Conservation (phyloP, 352 stramenopile species). For the Phytophthora litchii region DNA sequence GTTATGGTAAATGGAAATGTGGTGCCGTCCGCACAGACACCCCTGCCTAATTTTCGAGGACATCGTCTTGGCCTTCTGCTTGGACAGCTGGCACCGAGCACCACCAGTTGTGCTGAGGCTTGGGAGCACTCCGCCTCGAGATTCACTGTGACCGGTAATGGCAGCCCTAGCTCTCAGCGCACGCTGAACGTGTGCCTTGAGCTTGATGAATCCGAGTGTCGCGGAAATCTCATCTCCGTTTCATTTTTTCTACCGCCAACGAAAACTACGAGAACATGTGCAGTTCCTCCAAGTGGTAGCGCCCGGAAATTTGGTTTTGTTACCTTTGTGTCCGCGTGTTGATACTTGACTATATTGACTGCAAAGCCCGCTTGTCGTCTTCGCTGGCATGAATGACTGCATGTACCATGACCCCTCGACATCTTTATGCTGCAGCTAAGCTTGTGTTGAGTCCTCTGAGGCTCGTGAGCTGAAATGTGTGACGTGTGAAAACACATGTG, state of each 20-base stretch:
- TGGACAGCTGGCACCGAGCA: constrained; percentile 18
- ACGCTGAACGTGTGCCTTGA: neutral
- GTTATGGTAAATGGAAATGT: neutral
- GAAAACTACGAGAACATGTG: neutral
- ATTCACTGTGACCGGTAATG: constrained; percentile 18
- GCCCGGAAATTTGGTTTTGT: neutral
- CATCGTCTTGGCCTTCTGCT: constrained; percentile 25
- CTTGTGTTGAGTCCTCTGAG: constrained; percentile 16
- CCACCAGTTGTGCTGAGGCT: neutral
- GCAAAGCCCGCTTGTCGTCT: constrained; percentile 18
- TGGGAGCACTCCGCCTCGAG: constrained; percentile 7
- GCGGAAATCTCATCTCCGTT: constrained; percentile 23
- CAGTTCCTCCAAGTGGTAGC: neutral
- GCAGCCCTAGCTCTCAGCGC: too few relatives aligned
- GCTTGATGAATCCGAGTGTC: constrained; percentile 19
- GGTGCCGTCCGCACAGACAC: neutral
- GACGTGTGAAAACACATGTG: constrained; percentile 10
- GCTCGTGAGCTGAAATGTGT: constrained; percentile 16
- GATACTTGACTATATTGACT: constrained; percentile 18
- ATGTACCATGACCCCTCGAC: constrained; percentile 10
- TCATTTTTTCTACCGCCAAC: constrained; percentile 5
- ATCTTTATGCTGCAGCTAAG: constrained; percentile 17
- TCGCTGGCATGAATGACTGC: constrained; percentile 1
- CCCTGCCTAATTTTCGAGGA: constrained; percentile 9
- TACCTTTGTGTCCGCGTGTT: too few relatives aligned